phyloP scores from a whole-genome alignment of 2,329 filamentous ascomycete genomes.

The Nothophoma quercina region DNA sequence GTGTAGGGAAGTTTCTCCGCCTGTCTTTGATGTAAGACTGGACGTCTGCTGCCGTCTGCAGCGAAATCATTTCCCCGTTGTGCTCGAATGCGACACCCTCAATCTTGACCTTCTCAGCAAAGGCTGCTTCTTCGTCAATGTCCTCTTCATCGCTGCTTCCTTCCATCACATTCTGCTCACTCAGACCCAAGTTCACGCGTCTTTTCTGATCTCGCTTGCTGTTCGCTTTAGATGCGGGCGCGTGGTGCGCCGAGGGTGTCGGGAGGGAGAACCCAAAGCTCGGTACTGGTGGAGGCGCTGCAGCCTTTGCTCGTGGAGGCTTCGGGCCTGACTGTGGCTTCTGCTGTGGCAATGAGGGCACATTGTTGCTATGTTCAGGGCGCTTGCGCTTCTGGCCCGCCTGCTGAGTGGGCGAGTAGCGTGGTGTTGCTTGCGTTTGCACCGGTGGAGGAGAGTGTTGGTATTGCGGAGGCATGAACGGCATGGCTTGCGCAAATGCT shows the following conservation, averaged over 20 bases:
- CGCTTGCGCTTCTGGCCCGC: slow-evolving; percentile 42
- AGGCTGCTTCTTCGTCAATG: slow-evolving; percentile 71
- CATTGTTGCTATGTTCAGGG: slow-evolving; percentile 25
- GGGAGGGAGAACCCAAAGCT: slow-evolving; percentile 48
- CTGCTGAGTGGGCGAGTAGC: slow-evolving; percentile 27
- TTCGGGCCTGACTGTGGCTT: slow-evolving; percentile 31
- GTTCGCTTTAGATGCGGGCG: slow-evolving; percentile 3
- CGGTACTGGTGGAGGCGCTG: slow-evolving; percentile 44
- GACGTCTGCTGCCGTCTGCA: slow-evolving; percentile 71
- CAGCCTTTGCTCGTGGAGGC: slow-evolving; percentile 43
- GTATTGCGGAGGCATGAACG: slow-evolving; percentile 31
- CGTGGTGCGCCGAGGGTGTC: slow-evolving; percentile 16
- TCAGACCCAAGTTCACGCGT: slow-evolving; percentile 74
- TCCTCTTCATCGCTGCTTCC: slow-evolving; percentile 70
- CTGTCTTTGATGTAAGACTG: slow-evolving; percentile 83
- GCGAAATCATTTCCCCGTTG: slow-evolving; percentile 60
- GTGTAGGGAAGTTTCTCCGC: slow-evolving; percentile 80
- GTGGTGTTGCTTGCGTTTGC: slow-evolving; percentile 17
- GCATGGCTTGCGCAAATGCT: slow-evolving; percentile 39
- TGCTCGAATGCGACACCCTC: slow-evolving; percentile 66
- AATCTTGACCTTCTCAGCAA: slow-evolving; percentile 51
- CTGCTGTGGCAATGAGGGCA: slow-evolving; percentile 18
- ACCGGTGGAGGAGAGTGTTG: slow-evolving; percentile 9
- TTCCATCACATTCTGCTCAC: slow-evolving; percentile 63
- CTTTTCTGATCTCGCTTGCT: slow-evolving; percentile 65